phyloP scores from a whole-genome alignment of 768 basidiomycete genomes.

The Suillus occidentalis region DNA sequence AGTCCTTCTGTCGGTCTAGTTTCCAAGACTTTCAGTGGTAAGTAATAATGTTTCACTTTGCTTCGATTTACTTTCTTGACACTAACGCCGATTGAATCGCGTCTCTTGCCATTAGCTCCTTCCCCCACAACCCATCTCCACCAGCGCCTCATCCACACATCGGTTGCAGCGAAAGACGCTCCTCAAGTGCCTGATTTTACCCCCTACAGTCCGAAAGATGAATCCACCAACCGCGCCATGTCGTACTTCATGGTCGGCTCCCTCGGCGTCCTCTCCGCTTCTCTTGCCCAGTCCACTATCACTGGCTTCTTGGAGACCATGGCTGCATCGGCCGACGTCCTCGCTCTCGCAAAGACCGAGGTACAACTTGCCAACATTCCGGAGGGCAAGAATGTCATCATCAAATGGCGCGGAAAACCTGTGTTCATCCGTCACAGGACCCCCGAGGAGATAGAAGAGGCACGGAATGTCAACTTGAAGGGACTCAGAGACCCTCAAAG shows the following conservation, averaged over 20 bases:
- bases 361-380: constrained; percentile 88
- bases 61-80: constrained; percentile 12
- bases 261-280: constrained; percentile 91
- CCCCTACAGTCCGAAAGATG: constrained; percentile 71
- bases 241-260: constrained; percentile 92
- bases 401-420: constrained; percentile 99
- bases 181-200: constrained; percentile 89
- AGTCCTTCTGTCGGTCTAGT: constrained; percentile 54
- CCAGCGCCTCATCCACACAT: constrained; percentile 77
- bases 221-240: constrained; percentile 67
- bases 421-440: constrained; percentile 99
- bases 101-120: constrained; percentile 34
- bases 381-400: constrained; percentile 95
- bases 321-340: constrained; percentile 96
- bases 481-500: constrained; percentile 86
- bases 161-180: constrained; percentile 63
- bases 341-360: constrained; percentile 97
- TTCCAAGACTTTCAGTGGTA: constrained; percentile 67
- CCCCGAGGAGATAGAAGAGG: constrained; percentile 87
- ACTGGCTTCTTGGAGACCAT: constrained; percentile 94
- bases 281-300: constrained; percentile 90
- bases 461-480: constrained; percentile 83
- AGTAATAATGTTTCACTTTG: constrained; percentile 22
- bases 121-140: constrained; percentile 55
- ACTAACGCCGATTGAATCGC: constrained; percentile 18